phyloP scores from a whole-genome alignment of 208 protist genomes.

The Leptomonas seymouri region DNA sequence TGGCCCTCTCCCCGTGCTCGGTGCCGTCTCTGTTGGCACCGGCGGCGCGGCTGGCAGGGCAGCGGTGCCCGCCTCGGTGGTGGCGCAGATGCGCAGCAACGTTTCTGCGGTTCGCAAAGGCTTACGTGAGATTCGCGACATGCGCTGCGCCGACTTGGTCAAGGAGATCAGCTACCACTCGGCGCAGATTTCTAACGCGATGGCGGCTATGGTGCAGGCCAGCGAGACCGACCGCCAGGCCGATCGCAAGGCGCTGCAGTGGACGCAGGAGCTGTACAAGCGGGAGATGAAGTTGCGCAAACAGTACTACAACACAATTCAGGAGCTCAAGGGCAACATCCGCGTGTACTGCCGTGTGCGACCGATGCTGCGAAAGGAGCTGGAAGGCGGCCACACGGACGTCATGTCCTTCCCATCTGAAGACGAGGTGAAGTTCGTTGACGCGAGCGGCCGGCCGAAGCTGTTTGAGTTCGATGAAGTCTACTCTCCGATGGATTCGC shows the following conservation, averaged over 20 bases:
- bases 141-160: conserved; percentile 61
- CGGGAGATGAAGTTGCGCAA: conserved; percentile 92
- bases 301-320: conserved; percentile 94
- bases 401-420: conserved; percentile 80
- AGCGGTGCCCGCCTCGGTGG: conserved; percentile 28
- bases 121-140: conserved; percentile 73
- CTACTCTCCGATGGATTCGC: conserved; percentile 74
- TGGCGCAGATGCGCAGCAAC: conserved; percentile 62
- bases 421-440: conserved; percentile 84
- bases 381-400: conserved; percentile 68
- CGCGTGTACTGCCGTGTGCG: conserved; percentile 95
- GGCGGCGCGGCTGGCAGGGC: not conserved
- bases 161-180: conserved; percentile 72
- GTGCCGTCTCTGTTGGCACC: conserved; percentile 18
- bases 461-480: conserved; percentile 94
- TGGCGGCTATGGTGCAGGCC: conserved; percentile 78
- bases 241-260: conserved; percentile 81
- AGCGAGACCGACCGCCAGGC: conserved; percentile 65
- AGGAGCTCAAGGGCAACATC: conserved; percentile 94
- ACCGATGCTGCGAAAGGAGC: conserved; percentile 85
- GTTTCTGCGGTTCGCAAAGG: conserved; percentile 58
- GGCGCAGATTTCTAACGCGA: conserved; percentile 67
- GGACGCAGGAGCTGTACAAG: conserved; percentile 92
- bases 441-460: conserved; percentile 77
- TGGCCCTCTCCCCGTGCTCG: conserved; percentile 34